Percentiles rank a stretch among this genome's conserved stretches.
These are phyloP conservation scores for Colletotrichum falcatum DNA, from an alignment of 2,329 filamentous ascomycete species.

Conservation along the genomic window DNA sequence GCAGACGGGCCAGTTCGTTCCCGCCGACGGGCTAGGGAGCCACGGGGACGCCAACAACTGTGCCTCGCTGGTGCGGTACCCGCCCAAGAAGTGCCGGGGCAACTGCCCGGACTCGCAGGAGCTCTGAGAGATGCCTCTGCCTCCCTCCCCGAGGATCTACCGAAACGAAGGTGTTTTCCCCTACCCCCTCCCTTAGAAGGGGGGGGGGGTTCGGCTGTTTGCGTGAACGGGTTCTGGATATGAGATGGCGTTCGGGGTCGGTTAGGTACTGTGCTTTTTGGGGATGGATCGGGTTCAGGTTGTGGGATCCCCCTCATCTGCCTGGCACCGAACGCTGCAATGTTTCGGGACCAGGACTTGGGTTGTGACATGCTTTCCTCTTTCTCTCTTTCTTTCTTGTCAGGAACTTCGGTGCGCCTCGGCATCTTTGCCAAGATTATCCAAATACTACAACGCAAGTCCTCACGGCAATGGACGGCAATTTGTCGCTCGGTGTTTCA, in stretches of 20 bases:
- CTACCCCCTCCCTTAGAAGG: too few relatives aligned
- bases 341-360: neutral
- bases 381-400: neutral
- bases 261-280: neutral
- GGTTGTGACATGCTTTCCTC: neutral
- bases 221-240: neutral
- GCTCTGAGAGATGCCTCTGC: conserved; percentile 31
- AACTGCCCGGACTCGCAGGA: conserved; percentile 37
- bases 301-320: neutral
- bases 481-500: neutral
- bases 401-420: neutral
- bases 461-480: conserved; percentile 4
- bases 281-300: neutral
- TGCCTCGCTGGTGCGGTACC: conserved; percentile 53
- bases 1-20: conserved; percentile 62
- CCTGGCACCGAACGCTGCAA: neutral
- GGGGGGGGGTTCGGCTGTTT: neutral
- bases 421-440: neutral
- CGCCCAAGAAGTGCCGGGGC: conserved; percentile 52
- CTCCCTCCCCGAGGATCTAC: too few relatives aligned
- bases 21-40: conserved; percentile 52
- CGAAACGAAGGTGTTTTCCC: too few relatives aligned
- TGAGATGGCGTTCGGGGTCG: conserved; percentile 8
- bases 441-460: neutral
- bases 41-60: conserved; percentile 56